Percentiles rank a stretch among this genome's conserved stretches.
These are phyloP conservation scores for Ceratocystis colombiana DNA, from an alignment of 2,329 filamentous ascomycete species.

Conservation along the genomic window DNA sequence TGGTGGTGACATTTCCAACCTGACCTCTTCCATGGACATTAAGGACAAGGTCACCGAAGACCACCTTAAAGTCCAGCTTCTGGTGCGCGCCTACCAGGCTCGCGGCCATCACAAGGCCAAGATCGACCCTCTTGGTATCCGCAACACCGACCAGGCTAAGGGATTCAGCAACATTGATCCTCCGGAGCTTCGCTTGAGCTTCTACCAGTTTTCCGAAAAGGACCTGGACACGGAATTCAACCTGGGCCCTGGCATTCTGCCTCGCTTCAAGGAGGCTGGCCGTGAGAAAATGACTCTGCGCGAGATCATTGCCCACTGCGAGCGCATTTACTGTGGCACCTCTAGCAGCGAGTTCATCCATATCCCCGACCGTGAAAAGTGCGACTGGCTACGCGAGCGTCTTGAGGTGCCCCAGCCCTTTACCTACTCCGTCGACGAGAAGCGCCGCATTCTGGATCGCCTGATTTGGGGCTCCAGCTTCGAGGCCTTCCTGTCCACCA, in stretches of 20 bases:
- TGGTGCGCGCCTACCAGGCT: slow-evolving; percentile 95
- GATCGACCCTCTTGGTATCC: slow-evolving; percentile 91
- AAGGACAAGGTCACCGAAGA: slow-evolving; percentile 75
- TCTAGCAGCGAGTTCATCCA: slow-evolving; percentile 98
- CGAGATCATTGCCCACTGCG: slow-evolving; percentile 87
- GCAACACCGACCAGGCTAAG: slow-evolving; percentile 58
- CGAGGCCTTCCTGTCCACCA: slow-evolving; percentile 87
- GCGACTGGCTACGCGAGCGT: slow-evolving; percentile 94
- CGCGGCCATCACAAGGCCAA: slow-evolving; percentile 97
- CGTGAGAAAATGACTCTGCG: slow-evolving; percentile 94
- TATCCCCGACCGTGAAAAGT: slow-evolving; percentile 93
- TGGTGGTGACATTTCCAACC: slow-evolving; percentile 63
- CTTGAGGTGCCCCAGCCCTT: slow-evolving; percentile 89
- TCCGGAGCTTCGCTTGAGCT: slow-evolving; percentile 82
- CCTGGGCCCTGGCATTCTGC: slow-evolving; percentile 87
- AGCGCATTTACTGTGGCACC: slow-evolving; percentile 93
- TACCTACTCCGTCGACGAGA: slow-evolving; percentile 97
- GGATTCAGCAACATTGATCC: slow-evolving; percentile 79
- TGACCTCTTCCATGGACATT: slow-evolving; percentile 58
- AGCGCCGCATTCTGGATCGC: slow-evolving; percentile 91
- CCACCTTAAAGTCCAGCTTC: slow-evolving; percentile 93
- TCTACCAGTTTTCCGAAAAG: slow-evolving; percentile 91
- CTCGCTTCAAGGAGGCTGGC: slow-evolving; percentile 78
- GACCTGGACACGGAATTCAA: slow-evolving; percentile 87
- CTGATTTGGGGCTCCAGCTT: slow-evolving; percentile 98